phyloP scores from a whole-genome alignment of 495 filamentous ascomycete genomes.

The Lichenothelia convexa region DNA sequence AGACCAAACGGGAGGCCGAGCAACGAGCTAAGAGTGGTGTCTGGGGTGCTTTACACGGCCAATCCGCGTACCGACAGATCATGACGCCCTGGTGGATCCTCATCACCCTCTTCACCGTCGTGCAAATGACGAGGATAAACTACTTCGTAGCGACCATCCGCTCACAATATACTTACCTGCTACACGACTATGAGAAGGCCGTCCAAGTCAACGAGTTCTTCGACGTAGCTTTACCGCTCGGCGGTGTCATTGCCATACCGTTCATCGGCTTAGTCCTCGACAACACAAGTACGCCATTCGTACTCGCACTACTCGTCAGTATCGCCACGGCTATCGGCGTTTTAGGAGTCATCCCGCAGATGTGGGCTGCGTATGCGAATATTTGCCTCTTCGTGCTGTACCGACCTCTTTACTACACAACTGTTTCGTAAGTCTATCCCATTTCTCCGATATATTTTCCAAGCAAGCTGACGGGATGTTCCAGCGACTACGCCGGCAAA shows the following conservation, averaged over 20 bases:
- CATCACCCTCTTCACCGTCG: conserved; percentile 68
- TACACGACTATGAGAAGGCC: conserved; percentile 39
- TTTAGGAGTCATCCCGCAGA: conserved; percentile 54
- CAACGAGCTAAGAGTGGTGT: conserved; percentile 52
- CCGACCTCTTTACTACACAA: conserved; percentile 59
- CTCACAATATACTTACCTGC: conserved; percentile 64
- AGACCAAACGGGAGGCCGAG: conserved; percentile 35
- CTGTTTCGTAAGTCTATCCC: conserved; percentile 36
- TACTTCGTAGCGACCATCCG: conserved; percentile 91
- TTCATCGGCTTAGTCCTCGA: conserved; percentile 80
- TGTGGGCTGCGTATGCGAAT: conserved; percentile 58
- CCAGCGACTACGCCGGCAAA: conserved; percentile 73
- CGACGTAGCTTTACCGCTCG: conserved; percentile 72
- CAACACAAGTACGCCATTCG: conserved; percentile 49
- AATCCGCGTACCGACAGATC: conserved; percentile 56
- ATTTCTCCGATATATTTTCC: background rate
- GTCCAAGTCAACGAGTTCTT: conserved; percentile 65
- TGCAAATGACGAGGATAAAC: conserved; percentile 92
- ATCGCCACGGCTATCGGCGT: conserved; percentile 61
- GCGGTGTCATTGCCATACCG: conserved; percentile 67
- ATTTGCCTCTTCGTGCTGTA: conserved; percentile 65
- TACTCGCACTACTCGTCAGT: conserved; percentile 53
- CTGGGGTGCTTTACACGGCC: conserved; percentile 76
- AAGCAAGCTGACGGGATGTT: conserved; percentile 8
- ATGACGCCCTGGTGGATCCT: conserved; percentile 70